Percentiles rank a stretch among this genome's conserved stretches.
These are phyloP conservation scores for Gynochthodes officinalis DNA, from an alignment of 257 asterid species.

Conservation along the genomic window DNA sequence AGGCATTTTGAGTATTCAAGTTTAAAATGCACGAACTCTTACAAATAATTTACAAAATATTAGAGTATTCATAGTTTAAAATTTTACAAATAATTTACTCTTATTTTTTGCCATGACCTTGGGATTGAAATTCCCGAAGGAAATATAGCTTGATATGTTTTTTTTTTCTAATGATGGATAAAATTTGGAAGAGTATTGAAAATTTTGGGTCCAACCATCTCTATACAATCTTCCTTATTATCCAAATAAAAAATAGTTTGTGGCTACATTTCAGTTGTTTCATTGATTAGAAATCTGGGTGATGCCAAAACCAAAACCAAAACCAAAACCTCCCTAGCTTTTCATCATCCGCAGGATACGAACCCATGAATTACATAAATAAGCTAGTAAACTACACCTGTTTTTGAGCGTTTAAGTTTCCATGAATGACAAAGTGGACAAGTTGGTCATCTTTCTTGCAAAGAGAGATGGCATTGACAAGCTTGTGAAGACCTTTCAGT, in stretches of 20 bases:
- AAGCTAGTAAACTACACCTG: too few relatives aligned
- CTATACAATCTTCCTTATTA: neutral
- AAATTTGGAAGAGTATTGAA: neutral
- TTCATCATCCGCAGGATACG: neutral
- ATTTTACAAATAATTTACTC: too few relatives aligned
- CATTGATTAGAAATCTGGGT: neutral
- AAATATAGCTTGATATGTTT: too few relatives aligned
- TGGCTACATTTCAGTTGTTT: neutral
- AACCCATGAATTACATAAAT: too few relatives aligned
- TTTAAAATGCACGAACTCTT: too few relatives aligned
- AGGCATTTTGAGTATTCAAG: too few relatives aligned
- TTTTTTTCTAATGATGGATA: neutral
- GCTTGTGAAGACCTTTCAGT: constrained; percentile 87
- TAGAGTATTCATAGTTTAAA: too few relatives aligned
- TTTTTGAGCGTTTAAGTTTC: too few relatives aligned
- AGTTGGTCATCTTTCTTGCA: constrained; percentile 73
- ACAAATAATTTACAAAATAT: too few relatives aligned
- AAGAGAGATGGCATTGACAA: constrained; percentile 95
- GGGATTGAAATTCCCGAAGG: too few relatives aligned
- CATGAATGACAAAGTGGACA: constrained; percentile 82
- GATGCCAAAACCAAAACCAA: too few relatives aligned
- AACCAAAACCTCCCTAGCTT: neutral
- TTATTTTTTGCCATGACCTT: too few relatives aligned
- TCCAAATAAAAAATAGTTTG: neutral
- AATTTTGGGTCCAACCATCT: constrained; percentile 7